Evolutionary conservation across 1,284 basidiomycete genomes (phyloP).

Genomic region (Puccinia horiana): DNA sequence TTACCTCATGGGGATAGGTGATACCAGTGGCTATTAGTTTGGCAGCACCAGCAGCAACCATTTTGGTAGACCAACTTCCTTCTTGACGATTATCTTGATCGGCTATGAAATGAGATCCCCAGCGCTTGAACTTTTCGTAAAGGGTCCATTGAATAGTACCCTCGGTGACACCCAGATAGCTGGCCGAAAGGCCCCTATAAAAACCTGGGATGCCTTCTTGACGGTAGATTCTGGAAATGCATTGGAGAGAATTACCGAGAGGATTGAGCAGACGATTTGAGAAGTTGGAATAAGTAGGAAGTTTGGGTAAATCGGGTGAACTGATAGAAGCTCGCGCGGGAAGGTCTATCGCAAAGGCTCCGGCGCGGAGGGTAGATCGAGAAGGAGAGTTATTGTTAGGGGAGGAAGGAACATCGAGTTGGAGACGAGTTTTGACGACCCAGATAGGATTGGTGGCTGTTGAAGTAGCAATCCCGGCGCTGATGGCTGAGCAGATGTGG

Average conservation of each 20-base stretch:
- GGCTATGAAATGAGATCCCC: slow-evolving; percentile 16
- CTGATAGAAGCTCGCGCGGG: slow-evolving; percentile 5
- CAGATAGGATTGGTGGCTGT: slow-evolving; percentile 96
- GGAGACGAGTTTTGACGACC: slow-evolving; percentile 95
- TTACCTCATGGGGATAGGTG: slow-evolving; percentile 93
- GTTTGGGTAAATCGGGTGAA: neutral
- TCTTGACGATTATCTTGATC: neutral
- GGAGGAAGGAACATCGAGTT: slow-evolving; percentile 63
- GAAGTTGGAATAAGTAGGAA: slow-evolving; percentile 26
- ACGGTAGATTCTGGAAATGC: slow-evolving; percentile 71
- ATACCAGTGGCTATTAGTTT: slow-evolving; percentile 90
- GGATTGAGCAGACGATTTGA: slow-evolving; percentile 11
- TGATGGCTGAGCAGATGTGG: slow-evolving; percentile 80
- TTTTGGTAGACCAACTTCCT: slow-evolving; percentile 72
- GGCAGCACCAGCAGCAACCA: slow-evolving; percentile 86
- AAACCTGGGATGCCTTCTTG: slow-evolving; percentile 84
- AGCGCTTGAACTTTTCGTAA: slow-evolving; percentile 79
- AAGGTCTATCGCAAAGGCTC: neutral
- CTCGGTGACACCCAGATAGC: slow-evolving; percentile 93
- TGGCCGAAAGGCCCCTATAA: slow-evolving; percentile 92
- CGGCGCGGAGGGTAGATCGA: neutral
- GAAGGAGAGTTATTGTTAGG: neutral
- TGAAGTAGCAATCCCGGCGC: slow-evolving; percentile 73
- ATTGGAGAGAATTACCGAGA: slow-evolving; percentile 62
- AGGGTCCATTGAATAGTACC: slow-evolving; percentile 97